Conservation (phyloP, 2,329 filamentous ascomycete genomes). For the Venturia oleaginea region DNA sequence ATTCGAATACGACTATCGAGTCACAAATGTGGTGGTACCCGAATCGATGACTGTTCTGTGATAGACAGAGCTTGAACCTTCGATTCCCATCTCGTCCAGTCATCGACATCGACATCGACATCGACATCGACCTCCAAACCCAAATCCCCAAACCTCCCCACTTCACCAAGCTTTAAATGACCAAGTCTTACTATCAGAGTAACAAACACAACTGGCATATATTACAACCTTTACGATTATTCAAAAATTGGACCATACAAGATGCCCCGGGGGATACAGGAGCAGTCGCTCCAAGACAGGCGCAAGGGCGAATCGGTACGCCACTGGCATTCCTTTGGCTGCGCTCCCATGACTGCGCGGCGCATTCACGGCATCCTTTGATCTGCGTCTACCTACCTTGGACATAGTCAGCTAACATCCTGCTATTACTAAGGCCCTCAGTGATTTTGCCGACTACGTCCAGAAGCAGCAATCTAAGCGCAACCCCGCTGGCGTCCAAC, state of each 20-base stretch:
- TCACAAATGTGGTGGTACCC: not conserved
- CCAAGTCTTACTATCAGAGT: not conserved
- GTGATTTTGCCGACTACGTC: slow-evolving; percentile 96
- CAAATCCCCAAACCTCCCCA: not conserved
- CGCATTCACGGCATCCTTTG: no score
- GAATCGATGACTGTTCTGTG: not conserved
- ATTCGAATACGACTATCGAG: not conserved
- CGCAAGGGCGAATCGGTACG: slow-evolving; percentile 78
- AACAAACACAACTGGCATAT: slow-evolving; percentile 1
- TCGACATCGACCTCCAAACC: no score
- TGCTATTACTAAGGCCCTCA: slow-evolving; percentile 51
- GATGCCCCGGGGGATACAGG: slow-evolving; percentile 35
- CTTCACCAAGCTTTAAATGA: not conserved
- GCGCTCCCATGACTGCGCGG: slow-evolving; percentile 7
- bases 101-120: no score
- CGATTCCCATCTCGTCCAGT: not conserved
- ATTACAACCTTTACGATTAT: slow-evolving; percentile 1
- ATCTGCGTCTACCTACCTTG: no score
- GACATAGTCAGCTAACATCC: not conserved
- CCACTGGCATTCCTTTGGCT: slow-evolving; percentile 9
- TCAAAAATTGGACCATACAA: not conserved
- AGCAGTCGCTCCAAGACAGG: slow-evolving; percentile 65
- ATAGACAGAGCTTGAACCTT: not conserved
- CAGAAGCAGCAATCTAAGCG: slow-evolving; percentile 81
- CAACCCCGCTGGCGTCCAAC: slow-evolving; percentile 22